Percentiles rank a stretch among this genome's conserved stretches.
These are phyloP conservation scores for Penicillium nucicola DNA, from an alignment of 495 filamentous ascomycete genomes.

Conservation along the genomic window DNA sequence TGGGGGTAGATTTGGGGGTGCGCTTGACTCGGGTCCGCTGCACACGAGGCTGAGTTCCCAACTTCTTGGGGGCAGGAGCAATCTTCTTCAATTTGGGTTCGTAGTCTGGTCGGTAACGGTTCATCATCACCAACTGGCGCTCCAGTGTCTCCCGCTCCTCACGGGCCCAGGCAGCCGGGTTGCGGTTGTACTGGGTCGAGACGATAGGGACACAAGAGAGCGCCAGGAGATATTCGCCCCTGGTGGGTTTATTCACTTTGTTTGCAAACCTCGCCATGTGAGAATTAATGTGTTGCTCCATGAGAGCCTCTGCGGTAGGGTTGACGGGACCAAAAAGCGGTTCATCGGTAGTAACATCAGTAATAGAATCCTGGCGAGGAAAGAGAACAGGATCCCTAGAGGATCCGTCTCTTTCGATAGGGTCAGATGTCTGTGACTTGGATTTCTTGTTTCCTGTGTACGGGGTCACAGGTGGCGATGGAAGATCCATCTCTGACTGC, in stretches of 20 bases:
- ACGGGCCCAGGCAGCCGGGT: constrained; percentile 58
- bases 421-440: constrained; percentile 42
- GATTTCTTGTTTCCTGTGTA: constrained; percentile 53
- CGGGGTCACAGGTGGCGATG: constrained; percentile 73
- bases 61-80: constrained; percentile 42
- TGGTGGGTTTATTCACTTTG: constrained; percentile 59
- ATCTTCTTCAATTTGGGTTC: constrained; percentile 45
- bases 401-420: constrained; percentile 32
- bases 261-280: constrained; percentile 54
- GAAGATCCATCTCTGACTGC: constrained; percentile 51
- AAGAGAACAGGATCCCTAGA: constrained; percentile 62
- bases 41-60: constrained; percentile 26
- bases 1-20: constrained; percentile 45
- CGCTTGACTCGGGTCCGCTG: constrained; percentile 42
- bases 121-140: constrained; percentile 44
- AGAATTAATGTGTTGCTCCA: constrained; percentile 66
- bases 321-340: constrained; percentile 54
- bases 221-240: constrained; percentile 66
- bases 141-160: constrained; percentile 62
- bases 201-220: constrained; percentile 66
- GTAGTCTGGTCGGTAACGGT: constrained; percentile 30
- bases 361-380: constrained; percentile 44
- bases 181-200: constrained; percentile 53
- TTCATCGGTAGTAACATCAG: constrained; percentile 46
- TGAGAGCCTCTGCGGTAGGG: constrained; percentile 48